Conservation (phyloP, 2,329 filamentous ascomycete genomes). For the Ophiostoma sp. region DNA sequence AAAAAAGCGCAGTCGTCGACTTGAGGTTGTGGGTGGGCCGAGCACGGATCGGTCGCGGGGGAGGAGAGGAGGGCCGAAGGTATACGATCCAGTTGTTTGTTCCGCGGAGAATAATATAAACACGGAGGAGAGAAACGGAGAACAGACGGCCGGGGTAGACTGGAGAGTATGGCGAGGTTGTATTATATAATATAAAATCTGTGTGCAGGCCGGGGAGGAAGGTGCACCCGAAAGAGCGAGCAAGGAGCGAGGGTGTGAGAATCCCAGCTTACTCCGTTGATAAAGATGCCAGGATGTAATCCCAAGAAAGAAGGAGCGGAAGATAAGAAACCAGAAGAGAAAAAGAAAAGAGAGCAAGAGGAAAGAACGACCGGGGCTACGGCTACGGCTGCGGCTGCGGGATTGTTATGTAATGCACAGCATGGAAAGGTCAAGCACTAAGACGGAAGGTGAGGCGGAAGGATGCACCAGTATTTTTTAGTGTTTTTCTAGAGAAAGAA, state of each 20-base stretch:
- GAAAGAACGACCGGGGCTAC: constrained; percentile 1
- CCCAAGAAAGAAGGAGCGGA: background rate
- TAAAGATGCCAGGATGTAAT: background rate
- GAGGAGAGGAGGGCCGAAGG: background rate
- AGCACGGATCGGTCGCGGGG: background rate
- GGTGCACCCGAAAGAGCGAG: background rate
- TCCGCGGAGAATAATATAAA: background rate
- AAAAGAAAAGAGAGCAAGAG: background rate
- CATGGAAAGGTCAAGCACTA: background rate
- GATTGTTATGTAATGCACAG: background rate
- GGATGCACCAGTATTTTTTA: background rate
- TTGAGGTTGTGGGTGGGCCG: background rate
- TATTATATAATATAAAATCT: background rate
- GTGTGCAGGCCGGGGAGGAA: background rate
- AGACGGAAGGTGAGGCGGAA: background rate
- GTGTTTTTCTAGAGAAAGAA: too few species aligned
- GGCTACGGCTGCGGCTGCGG: constrained; percentile 1
- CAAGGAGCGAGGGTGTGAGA: background rate
- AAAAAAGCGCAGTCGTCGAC: background rate
- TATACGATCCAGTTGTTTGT: background rate
- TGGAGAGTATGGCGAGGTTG: background rate
- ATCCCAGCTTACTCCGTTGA: background rate
- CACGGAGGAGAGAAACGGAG: background rate
- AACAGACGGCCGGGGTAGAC: background rate
- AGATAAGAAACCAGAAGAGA: background rate